Evolutionary conservation across 2,329 filamentous ascomycete genomes (phyloP).

Genomic region (Beauveria asiatica): DNA sequence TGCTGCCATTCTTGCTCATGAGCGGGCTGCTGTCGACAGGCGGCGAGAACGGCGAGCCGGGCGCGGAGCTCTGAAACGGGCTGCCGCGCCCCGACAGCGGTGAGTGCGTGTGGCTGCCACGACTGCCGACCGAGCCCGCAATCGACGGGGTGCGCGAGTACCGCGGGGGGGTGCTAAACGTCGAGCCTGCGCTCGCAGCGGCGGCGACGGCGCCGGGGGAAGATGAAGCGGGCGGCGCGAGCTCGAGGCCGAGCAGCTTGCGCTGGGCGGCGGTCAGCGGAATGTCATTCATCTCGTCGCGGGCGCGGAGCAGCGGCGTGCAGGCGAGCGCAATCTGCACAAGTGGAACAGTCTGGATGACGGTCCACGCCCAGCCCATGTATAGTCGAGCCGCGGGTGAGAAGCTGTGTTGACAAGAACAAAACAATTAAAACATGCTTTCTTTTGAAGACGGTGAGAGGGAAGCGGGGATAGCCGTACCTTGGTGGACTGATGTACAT

Average conservation of each 20-base stretch:
- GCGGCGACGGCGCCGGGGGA: constrained; percentile 35
- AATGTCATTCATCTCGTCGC: constrained; percentile 79
- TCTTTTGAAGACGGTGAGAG: not conserved
- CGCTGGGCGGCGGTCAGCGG: constrained; percentile 72
- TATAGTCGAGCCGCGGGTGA: constrained; percentile 26
- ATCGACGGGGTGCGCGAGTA: constrained; percentile 69
- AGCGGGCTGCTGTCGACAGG: constrained; percentile 44
- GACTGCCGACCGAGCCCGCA: constrained; percentile 52
- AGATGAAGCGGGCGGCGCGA: constrained; percentile 48
- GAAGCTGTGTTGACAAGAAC: constrained; percentile 20
- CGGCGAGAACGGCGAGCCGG: constrained; percentile 39
- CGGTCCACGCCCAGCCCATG: constrained; percentile 35
- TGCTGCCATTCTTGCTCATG: constrained; percentile 50
- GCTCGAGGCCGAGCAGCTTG: constrained; percentile 70
- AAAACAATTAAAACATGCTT: not conserved
- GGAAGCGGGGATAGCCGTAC: constrained; percentile 24
- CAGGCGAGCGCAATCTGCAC: constrained; percentile 65
- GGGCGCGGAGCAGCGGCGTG: constrained; percentile 60
- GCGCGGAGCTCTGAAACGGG: constrained; percentile 27
- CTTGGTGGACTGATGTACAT: constrained; percentile 28
- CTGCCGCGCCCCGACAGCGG: constrained; percentile 50
- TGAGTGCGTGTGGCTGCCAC: constrained; percentile 48
- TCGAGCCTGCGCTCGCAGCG: constrained; percentile 24
- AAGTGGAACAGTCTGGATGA: constrained; percentile 48
- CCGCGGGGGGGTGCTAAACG: constrained; percentile 75